A percentile compares a stretch with the other conserved stretches of the same genome.
These are phyloP conservation scores for Phialocephala sp. DNA, from an alignment of 2,329 filamentous ascomycete genomes.

Conservation along the genomic window DNA sequence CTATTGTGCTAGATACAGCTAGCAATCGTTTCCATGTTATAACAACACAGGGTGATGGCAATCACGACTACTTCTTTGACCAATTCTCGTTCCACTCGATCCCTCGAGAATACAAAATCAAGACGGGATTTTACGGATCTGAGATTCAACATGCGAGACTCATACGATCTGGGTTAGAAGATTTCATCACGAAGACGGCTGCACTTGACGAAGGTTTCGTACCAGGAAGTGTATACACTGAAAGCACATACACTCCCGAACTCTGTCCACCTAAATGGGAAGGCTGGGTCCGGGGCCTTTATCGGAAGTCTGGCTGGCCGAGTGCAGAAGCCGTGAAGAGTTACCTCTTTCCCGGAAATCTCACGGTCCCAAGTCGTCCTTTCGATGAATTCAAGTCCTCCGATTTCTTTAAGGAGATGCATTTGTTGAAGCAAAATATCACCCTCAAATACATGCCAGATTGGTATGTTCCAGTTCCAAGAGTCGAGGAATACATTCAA, in stretches of 20 bases:
- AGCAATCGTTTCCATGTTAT: constrained; percentile 10
- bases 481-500: constrained; percentile 13
- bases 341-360: neutral
- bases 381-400: neutral
- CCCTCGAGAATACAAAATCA: constrained; percentile 10
- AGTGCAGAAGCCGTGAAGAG: neutral
- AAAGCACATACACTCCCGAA: neutral
- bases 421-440: constrained; percentile 9
- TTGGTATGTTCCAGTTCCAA: constrained; percentile 16
- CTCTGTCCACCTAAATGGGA: constrained; percentile 14
- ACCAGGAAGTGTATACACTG: constrained; percentile 5
- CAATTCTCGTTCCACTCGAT: neutral
- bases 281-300: constrained; percentile 12
- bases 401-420: constrained; percentile 4
- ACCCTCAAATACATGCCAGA: constrained; percentile 13
- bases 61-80: constrained; percentile 10
- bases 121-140: constrained; percentile 9
- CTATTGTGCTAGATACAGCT: constrained; percentile 11
- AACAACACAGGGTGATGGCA: constrained; percentile 12
- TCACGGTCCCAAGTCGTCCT: neutral
- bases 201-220: constrained; percentile 1
- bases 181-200: constrained; percentile 3
- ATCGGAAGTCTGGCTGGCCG: constrained; percentile 11
- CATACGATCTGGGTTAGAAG: neutral
- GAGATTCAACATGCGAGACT: constrained; percentile 7